Conservation (phyloP, 805 yeast species). For the Candida quercuum region DNA sequence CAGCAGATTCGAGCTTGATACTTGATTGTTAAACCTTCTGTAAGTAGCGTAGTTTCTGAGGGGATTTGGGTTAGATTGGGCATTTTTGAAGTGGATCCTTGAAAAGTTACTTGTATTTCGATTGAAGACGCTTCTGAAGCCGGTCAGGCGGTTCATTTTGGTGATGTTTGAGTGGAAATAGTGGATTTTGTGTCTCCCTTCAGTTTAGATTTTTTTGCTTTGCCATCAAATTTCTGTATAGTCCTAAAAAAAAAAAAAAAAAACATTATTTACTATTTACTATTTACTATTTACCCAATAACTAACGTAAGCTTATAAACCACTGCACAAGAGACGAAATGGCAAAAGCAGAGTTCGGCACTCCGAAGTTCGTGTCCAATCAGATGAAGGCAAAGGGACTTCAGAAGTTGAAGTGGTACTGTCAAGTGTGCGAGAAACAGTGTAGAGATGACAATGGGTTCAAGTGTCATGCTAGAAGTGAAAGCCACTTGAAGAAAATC, state of each 20-base stretch:
- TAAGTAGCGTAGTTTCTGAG: slow-evolving; percentile 30
- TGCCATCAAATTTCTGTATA: not conserved
- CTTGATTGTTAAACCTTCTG: slow-evolving; percentile 28
- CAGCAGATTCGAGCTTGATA: slow-evolving; percentile 7
- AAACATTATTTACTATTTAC: not conserved
- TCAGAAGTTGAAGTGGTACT: slow-evolving; percentile 80
- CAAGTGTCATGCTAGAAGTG: slow-evolving; percentile 82
- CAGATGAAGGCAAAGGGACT: slow-evolving; percentile 79
- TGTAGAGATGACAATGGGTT: slow-evolving; percentile 96
- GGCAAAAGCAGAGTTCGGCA: slow-evolving; percentile 57
- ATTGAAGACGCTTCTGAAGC: not conserved
- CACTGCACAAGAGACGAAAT: slow-evolving; percentile 23
- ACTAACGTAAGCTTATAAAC: not conserved
- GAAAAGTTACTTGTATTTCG: not conserved
- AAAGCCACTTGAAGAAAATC: slow-evolving; percentile 63
- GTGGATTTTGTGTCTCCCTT: too few relatives aligned
- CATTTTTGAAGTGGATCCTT: not conserved
- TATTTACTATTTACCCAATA: too few relatives aligned
- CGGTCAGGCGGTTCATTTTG: not conserved
- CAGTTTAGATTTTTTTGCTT: too few relatives aligned
- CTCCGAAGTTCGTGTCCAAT: slow-evolving; percentile 68
- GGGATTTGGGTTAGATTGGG: not conserved
- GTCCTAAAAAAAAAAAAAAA: not conserved
- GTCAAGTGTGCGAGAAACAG: slow-evolving; percentile 89
- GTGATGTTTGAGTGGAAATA: not conserved